Percentiles rank a stretch among this genome's conserved stretches.
Conservation (phyloP, 2,329 filamentous ascomycete genomes). For the Calonectria henricotiae region DNA sequence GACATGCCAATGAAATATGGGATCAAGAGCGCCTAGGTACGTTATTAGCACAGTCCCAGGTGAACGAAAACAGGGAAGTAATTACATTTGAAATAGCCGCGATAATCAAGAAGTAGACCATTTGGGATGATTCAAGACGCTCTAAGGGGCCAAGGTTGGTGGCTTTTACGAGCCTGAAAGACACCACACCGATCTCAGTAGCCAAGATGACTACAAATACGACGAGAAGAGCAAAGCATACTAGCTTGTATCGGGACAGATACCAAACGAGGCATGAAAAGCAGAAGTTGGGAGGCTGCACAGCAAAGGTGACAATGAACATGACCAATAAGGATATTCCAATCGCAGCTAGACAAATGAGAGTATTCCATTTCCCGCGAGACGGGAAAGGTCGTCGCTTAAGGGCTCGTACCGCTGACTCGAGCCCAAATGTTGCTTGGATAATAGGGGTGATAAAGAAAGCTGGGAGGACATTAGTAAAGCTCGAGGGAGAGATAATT, state of each 20-base stretch:
- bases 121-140: constrained; percentile 76
- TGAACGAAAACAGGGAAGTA: constrained; percentile 30
- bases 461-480: constrained; percentile 58
- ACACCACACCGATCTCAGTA: constrained; percentile 69
- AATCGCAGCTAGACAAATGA: constrained; percentile 70
- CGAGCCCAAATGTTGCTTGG: constrained; percentile 77
- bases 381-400: constrained; percentile 71
- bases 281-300: constrained; percentile 73
- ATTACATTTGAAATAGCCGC: constrained; percentile 73
- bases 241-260: constrained; percentile 73
- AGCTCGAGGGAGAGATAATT: neutral
- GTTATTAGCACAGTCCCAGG: constrained; percentile 56
- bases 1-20: constrained; percentile 76
- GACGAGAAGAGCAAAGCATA: constrained; percentile 71
- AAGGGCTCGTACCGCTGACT: constrained; percentile 72
- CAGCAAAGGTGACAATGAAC: constrained; percentile 73
- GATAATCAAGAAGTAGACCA: constrained; percentile 78
- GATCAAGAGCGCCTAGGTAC: constrained; percentile 70
- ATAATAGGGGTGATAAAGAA: constrained; percentile 78
- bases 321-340: constrained; percentile 69
- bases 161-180: constrained; percentile 71
- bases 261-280: constrained; percentile 81
- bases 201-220: constrained; percentile 68
- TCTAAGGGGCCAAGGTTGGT: constrained; percentile 72
- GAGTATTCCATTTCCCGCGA: constrained; percentile 73